Conservation (phyloP, 176 grass and related monocot species). For the Carex pumila region DNA sequence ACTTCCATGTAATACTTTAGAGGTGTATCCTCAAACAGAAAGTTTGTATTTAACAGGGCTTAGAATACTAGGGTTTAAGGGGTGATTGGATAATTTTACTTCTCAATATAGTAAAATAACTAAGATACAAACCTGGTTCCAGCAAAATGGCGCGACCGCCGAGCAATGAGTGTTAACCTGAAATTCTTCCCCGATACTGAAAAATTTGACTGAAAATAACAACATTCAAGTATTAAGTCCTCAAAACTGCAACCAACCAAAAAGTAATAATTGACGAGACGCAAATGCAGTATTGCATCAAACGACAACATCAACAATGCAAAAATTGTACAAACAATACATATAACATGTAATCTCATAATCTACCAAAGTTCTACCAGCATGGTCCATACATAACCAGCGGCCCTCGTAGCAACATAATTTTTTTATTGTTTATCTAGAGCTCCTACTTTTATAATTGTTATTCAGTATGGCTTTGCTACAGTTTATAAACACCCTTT, state of each 20-base stretch:
- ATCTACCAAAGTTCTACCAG: background rate
- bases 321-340: background rate
- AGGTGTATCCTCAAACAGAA: background rate
- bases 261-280: background rate
- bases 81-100: background rate
- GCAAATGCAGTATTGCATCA: background rate
- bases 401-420: background rate
- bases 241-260: background rate
- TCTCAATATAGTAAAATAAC: background rate
- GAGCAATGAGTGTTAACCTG: slow-evolving; percentile 88
- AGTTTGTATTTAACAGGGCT: background rate
- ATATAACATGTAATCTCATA: too few relatives aligned
- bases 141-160: slow-evolving; percentile 97
- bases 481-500: background rate
- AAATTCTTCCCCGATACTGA: slow-evolving; percentile 73
- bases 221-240: slow-evolving; percentile 14
- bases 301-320: background rate
- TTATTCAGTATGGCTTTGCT: background rate
- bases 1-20: background rate
- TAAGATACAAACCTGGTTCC: slow-evolving; percentile 72
- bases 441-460: background rate
- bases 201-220: slow-evolving; percentile 55
- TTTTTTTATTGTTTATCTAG: background rate
- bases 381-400: background rate
- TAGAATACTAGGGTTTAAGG: background rate